Evolutionary conservation across 495 filamentous ascomycete genomes (phyloP), one percentile per base, ranked within the genome.

Genomic region (Lindgomyces ingoldianus): DNA sequence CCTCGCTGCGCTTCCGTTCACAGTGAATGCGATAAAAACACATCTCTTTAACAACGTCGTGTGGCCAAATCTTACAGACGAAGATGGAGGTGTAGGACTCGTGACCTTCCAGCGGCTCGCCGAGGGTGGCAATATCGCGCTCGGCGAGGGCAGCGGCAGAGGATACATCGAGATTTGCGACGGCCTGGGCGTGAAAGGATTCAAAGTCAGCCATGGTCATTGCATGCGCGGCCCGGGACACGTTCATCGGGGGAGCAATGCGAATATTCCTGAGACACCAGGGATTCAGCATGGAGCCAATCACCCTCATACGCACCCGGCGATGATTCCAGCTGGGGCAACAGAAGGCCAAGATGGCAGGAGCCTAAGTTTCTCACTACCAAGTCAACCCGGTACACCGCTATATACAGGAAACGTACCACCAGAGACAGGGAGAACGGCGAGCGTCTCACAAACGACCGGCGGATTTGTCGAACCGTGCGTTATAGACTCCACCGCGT

Each of bases 11-110:
- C 76, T 97, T 1, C 91, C 93, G 0, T 87, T 84, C 18, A 93
- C 92, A 33, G 91, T 98, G 45, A 79, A 87, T 14, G 92, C 93
- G 2, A 85, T 98, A 73, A 96, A 96, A 72, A 84, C 81, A 10
- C 92, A 98, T 74, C 89, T 98, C 58, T 98, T 98, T 79, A 98
- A 98, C 76, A 92, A 96, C 71, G 75, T 97, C 46, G 95, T 98
- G 53, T 98, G 95, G 95, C 94, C 94, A 0, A 98, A 98, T 67
- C 79, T 98, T 33, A 94, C 91, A 0, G 92, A 98, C 75, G 95
- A 98, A 77, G 92, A 96, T 73, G 91, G 91, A 29, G 94, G 95
- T 14, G 91, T 91, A 24, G 95, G 95, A 1, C 79, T 98, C 4
- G 84, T 98, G 27, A 96, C 91, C 9, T 98, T 96, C 67, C 89